Base-by-base conservation (phyloP, 352 stramenopile species). In the Globisporangium okanoganense region DNA sequence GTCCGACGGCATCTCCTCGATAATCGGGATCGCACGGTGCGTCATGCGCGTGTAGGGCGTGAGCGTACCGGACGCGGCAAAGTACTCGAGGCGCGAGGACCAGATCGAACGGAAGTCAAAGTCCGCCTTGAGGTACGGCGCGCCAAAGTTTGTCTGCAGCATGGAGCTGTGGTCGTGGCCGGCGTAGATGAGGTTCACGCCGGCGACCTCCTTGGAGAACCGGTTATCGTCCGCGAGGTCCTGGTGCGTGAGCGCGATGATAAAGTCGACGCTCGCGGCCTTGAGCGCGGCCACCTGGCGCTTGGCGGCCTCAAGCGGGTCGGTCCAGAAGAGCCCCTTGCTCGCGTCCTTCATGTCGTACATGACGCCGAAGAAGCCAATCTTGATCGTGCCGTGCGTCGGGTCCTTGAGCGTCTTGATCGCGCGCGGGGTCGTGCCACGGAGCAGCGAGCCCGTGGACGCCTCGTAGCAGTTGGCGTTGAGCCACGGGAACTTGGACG, bases 211-310 rank as follows among this genome's bases (percentile, higher is more conserved):
- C 40, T 85, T 82, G 2, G 80, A 87, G 20, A 92, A 69, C 1
- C 61, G 56, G 69, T 88, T 88, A 71, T 90, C 80, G 61, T 90
- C 82, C 5, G 70, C 75, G 22, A 87, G 54, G 47, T 76, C 61
- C 70, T 92, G 82, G 64, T 92, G 82, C 9, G 80, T 90, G 22
- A 92, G 43, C 0, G 82, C 80, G 58, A 92, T 88, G 57, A 92
- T 80, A 35, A 89, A 76, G 70, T 92, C 82, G 1, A 86, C 82
- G 16, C 69, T 62, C n/a, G 75, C 50, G 3, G 74, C 59, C 59
- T 79, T 49, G 0, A 87, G 65, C 20, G 63, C 50, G 14, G 68
- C 55, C 29, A 90, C 80, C 56, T 88, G 76, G 33, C 64, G 55
- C 47, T 78, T 78, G n/a, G 76, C 80, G 7, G 79, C 70, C 27